Conservation (phyloP, 768 basidiomycete genomes). For the Wakefieldia striispora region DNA sequence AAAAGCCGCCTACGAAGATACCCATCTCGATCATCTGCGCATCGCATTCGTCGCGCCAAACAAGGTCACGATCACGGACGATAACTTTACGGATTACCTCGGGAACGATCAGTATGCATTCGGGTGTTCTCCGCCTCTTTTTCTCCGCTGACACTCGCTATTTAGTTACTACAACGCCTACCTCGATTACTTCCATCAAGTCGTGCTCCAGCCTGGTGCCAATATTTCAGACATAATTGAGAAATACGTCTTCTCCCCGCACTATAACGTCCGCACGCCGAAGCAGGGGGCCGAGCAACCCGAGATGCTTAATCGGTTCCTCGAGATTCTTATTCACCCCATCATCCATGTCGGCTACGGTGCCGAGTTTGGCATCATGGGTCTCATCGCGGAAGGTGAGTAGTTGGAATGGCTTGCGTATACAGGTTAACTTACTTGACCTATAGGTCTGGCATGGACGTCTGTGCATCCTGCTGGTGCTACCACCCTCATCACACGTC, state of each 20-base stretch:
- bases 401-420: not conserved
- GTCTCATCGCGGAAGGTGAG: slow-evolving; percentile 62
- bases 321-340: slow-evolving; percentile 63
- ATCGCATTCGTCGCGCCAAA: slow-evolving; percentile 31
- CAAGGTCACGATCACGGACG: slow-evolving; percentile 24
- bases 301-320: slow-evolving; percentile 57
- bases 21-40: slow-evolving; percentile 39
- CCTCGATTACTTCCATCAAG: slow-evolving; percentile 30
- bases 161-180: slow-evolving; percentile 34
- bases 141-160: not conserved
- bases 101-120: slow-evolving; percentile 31
- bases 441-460: slow-evolving; percentile 57
- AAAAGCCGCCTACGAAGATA: slow-evolving; percentile 39
- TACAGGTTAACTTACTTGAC: slow-evolving; percentile 1
- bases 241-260: slow-evolving; percentile 55
- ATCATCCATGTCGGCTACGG: slow-evolving; percentile 66
- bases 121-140: not conserved
- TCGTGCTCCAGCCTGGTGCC: slow-evolving; percentile 28
- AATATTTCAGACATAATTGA: slow-evolving; percentile 47
- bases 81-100: slow-evolving; percentile 24
- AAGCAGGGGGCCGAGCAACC: slow-evolving; percentile 38
- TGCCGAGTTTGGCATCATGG: slow-evolving; percentile 60
- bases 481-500: slow-evolving; percentile 35
- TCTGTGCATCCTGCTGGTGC: slow-evolving; percentile 46
- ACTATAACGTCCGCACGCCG: slow-evolving; percentile 43